Base-by-base conservation (phyloP, 495 filamentous ascomycete species). In the Hypoxylon lienhwacheense region DNA sequence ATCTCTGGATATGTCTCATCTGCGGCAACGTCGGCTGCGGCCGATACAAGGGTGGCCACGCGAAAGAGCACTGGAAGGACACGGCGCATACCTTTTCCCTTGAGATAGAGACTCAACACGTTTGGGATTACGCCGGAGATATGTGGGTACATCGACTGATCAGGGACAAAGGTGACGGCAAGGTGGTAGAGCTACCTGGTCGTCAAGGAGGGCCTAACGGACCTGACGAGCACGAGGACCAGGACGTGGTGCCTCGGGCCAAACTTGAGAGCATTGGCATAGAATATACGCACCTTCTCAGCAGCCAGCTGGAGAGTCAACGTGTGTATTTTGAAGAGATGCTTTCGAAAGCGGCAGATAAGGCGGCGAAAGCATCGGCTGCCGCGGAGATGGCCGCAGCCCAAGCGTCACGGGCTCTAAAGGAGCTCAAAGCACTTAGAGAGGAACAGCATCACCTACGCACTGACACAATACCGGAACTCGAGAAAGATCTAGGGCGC, bases 41-140 rank as follows among this genome's bases (percentile, higher is more conserved):
- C 7, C 83, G 93, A 20, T 98, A 98, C 66, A 92, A 96, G 65
- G 82, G 82, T 17, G 95, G 90, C 1, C 93, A 98, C 67, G 93
- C 93, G 22, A 96, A 92, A 66, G 84, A 86, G 7, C 93, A 98
- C 73, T 98, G 88, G 78, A 89, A 95, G 72, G 79, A 88, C 36
- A 95, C 89, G 2, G 79, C 80, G 0, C 93, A 98, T 69, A 88
- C 83, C 51, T 98, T 95, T 65, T 88, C 90, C 37, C 86, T 98
- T 73, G 95, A 98, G 65, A 81, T 97, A 24, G 82, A 82, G 32
- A 91, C 91, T 0, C 92, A 98, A 66, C 87, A 92, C 51, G 90
- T 98, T 4, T 98, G 93, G 93, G 95, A 98, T 74, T 98, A 98
- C 64, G 87, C 87, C 0, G 88, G 87, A 25, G 95, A 98, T 61